phyloP scores from a whole-genome alignment of 768 basidiomycete genomes.

The Russula sp. region DNA sequence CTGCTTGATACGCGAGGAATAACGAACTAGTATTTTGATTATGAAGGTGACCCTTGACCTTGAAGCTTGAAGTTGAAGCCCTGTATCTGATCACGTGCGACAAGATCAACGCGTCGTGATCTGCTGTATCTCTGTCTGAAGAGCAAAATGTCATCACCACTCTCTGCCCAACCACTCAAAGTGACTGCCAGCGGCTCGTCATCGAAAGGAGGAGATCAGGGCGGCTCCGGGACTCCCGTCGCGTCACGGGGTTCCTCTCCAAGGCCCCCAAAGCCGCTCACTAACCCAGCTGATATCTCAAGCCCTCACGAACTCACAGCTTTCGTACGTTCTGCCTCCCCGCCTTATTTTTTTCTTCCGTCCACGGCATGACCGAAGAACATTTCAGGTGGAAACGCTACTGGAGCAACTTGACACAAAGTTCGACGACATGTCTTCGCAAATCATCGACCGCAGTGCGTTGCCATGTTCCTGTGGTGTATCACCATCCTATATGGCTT shows the following conservation, averaged over 20 bases:
- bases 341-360: not conserved
- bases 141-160: constrained; percentile 16
- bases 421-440: constrained; percentile 90
- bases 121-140: not conserved
- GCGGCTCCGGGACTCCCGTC: constrained; percentile 18
- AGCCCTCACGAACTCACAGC: constrained; percentile 93
- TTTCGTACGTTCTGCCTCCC: constrained; percentile 60
- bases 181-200: constrained; percentile 22
- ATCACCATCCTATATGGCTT: not conserved
- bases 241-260: constrained; percentile 17
- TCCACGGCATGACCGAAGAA: not conserved
- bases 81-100: not conserved
- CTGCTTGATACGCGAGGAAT: not conserved
- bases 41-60: too few species aligned
- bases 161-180: constrained; percentile 28
- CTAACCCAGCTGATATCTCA: constrained; percentile 62
- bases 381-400: constrained; percentile 74
- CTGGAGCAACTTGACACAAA: constrained; percentile 85
- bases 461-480: constrained; percentile 24
- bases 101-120: too few species aligned
- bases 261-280: constrained; percentile 19
- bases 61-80: too few species aligned
- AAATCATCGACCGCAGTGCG: constrained; percentile 83
- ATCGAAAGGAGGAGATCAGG: constrained; percentile 21
- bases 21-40: too few species aligned